Percentiles rank a stretch among this genome's conserved stretches.
Evolutionary conservation across 257 asterid species (phyloP).

Genomic region (Mitragyna speciosa): DNA sequence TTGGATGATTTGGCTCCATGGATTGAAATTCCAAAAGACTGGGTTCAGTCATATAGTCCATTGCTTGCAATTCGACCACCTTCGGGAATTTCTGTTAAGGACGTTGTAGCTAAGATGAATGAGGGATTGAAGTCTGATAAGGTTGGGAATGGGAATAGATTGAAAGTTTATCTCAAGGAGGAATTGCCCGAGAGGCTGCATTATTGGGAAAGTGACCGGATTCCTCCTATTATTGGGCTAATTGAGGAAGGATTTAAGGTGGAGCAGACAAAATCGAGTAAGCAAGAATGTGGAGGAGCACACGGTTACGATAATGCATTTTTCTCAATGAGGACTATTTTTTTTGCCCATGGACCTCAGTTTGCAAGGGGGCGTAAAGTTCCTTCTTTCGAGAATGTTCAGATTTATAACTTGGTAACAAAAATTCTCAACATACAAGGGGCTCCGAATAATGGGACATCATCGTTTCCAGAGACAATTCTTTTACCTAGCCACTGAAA

Average conservation of each 20-base stretch:
- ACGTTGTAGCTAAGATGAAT: conserved; percentile 57
- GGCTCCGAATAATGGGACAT: conserved; percentile 65
- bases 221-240: conserved; percentile 65
- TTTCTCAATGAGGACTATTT: conserved; percentile 76
- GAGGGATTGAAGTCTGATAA: conserved; percentile 62
- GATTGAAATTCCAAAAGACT: conserved; percentile 48
- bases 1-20: conserved; percentile 56
- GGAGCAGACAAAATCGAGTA: conserved; percentile 42
- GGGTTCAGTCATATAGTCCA: conserved; percentile 65
- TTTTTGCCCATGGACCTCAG: conserved; percentile 73
- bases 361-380: conserved; percentile 56
- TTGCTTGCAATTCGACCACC: conserved; percentile 62
- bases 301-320: conserved; percentile 74
- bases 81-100: conserved; percentile 28
- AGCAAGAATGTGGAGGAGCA: conserved; percentile 73
- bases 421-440: conserved; percentile 51
- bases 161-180: conserved; percentile 70
- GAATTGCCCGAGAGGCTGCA: conserved; percentile 65
- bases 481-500: conserved; percentile 49
- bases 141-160: conserved; percentile 50
- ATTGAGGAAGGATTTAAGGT: conserved; percentile 62
- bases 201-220: conserved; percentile 51
- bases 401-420: conserved; percentile 68
- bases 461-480: conserved; percentile 43
- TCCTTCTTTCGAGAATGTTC: conserved; percentile 67